Evolutionary conservation across 345 rosid genomes (phyloP).

Genomic region (Camelina hispida): DNA sequence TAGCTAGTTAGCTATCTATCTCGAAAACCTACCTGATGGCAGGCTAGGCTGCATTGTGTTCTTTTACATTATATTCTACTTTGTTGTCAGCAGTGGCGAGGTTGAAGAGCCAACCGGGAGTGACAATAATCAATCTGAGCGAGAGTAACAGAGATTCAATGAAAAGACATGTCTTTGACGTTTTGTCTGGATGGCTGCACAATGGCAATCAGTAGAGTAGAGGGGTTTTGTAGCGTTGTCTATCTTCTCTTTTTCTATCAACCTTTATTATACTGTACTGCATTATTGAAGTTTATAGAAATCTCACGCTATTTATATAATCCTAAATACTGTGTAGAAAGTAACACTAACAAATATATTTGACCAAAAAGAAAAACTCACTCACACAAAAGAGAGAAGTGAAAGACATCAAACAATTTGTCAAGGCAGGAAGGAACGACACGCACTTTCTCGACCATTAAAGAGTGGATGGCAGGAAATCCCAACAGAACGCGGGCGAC

Average conservation of each 20-base stretch:
- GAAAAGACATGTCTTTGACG: constrained; percentile 51
- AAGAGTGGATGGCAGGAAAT: not conserved
- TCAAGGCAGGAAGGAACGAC: not conserved
- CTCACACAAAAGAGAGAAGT: too few relatives aligned
- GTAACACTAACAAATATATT: too few relatives aligned
- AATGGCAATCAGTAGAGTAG: constrained; percentile 25
- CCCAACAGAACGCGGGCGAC: not conserved
- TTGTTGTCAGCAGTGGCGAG: constrained; percentile 57
- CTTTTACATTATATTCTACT: not conserved
- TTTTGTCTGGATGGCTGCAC: constrained; percentile 46
- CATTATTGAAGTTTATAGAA: too few relatives aligned
- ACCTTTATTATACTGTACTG: too few relatives aligned
- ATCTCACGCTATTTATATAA: too few relatives aligned
- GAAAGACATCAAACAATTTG: too few relatives aligned
- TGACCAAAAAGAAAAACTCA: too few relatives aligned
- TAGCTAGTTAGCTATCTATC: too few relatives aligned
- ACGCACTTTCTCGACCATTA: not conserved
- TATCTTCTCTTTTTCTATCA: too few relatives aligned
- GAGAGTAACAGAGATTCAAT: constrained; percentile 57
- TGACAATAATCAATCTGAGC: constrained; percentile 53
- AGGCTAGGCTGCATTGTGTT: not conserved
- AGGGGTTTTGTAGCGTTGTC: constrained; percentile 2
- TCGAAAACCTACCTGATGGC: not conserved
- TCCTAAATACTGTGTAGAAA: too few relatives aligned
- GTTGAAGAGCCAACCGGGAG: constrained; percentile 66